Percentiles rank a stretch among this genome's conserved stretches.
Conservation (phyloP, 305 asterid species). For the Fraxinus latifolia region DNA sequence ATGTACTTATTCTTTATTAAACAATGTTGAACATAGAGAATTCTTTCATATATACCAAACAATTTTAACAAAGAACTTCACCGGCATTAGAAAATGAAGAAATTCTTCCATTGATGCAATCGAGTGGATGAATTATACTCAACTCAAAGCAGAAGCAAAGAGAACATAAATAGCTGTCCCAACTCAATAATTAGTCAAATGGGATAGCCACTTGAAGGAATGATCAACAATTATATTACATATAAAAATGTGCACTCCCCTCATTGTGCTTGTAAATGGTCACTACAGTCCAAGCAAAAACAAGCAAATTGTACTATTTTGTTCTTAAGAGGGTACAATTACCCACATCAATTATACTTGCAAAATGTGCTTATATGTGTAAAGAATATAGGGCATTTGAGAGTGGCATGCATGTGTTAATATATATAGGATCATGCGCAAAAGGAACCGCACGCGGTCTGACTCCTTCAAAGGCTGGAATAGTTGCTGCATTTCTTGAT, state of each 20-base stretch:
- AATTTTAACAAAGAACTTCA: background rate
- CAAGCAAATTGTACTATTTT: conserved; percentile 10
- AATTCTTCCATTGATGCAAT: background rate
- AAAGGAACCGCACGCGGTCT: conserved; percentile 54
- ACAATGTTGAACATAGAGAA: background rate
- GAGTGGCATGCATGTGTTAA: conserved; percentile 26
- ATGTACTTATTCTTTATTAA: too few relatives aligned
- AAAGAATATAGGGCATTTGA: background rate
- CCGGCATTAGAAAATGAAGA: background rate
- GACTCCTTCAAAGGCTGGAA: conserved; percentile 19
- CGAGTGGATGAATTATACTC: background rate
- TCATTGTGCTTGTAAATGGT: conserved; percentile 21
- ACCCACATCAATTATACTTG: conserved; percentile 23
- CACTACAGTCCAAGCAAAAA: background rate
- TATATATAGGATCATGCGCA: conserved; percentile 62
- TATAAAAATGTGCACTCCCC: background rate
- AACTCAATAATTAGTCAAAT: background rate
- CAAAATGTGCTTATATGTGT: background rate
- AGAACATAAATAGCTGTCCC: background rate
- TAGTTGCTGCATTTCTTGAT: background rate
- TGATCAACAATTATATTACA: background rate
- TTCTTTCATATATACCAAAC: background rate
- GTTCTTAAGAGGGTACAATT: conserved; percentile 20
- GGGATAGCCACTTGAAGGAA: conserved; percentile 11
- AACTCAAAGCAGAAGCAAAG: background rate